These are phyloP conservation scores for Lablab purpureus DNA, from an alignment of 306 rosid genomes.

Conservation along the genomic window DNA sequence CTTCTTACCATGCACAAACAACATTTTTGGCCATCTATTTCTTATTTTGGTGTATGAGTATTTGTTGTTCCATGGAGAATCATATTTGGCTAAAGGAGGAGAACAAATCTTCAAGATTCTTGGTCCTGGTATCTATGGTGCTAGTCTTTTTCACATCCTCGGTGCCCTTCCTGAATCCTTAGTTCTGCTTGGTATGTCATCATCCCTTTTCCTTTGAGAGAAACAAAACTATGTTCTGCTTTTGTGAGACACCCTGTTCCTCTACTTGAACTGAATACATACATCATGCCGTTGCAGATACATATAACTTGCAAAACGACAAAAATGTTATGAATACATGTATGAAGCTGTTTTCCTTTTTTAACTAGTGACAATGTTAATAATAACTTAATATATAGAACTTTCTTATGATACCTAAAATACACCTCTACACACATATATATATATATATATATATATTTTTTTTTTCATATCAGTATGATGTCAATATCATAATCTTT, in stretches of 20 bases:
- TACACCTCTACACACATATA: too few species aligned
- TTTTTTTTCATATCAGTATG: too few species aligned
- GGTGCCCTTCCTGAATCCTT: conserved; percentile 63
- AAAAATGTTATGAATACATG: background rate
- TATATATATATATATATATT: too few species aligned
- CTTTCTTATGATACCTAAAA: too few species aligned
- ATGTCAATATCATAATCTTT: too few species aligned
- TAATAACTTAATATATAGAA: background rate
- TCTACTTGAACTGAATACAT: background rate
- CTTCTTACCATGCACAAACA: conserved; percentile 60
- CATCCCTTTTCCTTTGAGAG: background rate
- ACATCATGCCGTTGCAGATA: too few species aligned
- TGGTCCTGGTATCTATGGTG: conserved; percentile 69
- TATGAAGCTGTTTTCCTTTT: background rate
- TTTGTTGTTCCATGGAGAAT: conserved; percentile 59
- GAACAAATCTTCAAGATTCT: conserved; percentile 60
- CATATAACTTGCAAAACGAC: background rate
- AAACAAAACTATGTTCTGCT: background rate
- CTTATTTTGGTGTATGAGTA: conserved; percentile 58
- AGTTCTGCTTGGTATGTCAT: conserved; percentile 55
- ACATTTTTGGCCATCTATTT: conserved; percentile 52
- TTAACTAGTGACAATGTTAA: background rate
- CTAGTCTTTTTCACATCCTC: conserved; percentile 56
- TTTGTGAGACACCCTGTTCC: background rate
- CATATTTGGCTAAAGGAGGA: conserved; percentile 54